A percentile compares a stretch with the other conserved stretches of the same genome.
Conservation (phyloP, 371 early-diverging fungal genomes). For the Rhizomucor pusillus region DNA sequence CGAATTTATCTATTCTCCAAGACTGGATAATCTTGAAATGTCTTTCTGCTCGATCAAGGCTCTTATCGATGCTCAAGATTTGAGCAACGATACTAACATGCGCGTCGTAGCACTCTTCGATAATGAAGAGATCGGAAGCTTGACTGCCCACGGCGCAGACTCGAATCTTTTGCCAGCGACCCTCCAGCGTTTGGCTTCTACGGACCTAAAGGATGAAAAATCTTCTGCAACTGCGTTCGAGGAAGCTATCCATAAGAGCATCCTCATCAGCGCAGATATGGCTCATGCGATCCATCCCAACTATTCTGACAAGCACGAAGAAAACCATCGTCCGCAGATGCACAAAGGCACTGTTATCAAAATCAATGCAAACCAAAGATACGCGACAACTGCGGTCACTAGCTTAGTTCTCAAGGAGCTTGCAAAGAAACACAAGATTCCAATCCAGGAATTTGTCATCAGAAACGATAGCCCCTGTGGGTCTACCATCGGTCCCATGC, state of each 20-base stretch:
- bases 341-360: slow-evolving; percentile 96
- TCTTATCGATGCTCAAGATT: slow-evolving; percentile 47
- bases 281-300: slow-evolving; percentile 95
- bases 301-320: slow-evolving; percentile 85
- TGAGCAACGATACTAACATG: slow-evolving; percentile 72
- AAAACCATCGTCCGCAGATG: slow-evolving; percentile 88
- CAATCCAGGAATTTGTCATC: slow-evolving; percentile 90
- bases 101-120: slow-evolving; percentile 95
- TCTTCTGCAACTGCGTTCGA: slow-evolving; percentile 68
- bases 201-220: slow-evolving; percentile 22
- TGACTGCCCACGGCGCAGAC: slow-evolving; percentile 92
- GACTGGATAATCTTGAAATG: slow-evolving; percentile 95
- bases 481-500: slow-evolving; percentile 94
- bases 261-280: slow-evolving; percentile 92
- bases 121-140: slow-evolving; percentile 98
- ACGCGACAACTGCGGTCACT: slow-evolving; percentile 93
- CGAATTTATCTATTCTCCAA: slow-evolving; percentile 92
- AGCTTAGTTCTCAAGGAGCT: slow-evolving; percentile 77
- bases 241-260: slow-evolving; percentile 81
- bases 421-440: slow-evolving; percentile 73
- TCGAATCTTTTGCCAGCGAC: slow-evolving; percentile 82
- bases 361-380: slow-evolving; percentile 89
- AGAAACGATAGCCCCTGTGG: slow-evolving; percentile 81
- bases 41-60: slow-evolving; percentile 78
- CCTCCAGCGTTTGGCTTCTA: slow-evolving; percentile 59